Percentiles rank a stretch among this genome's conserved stretches.
These are phyloP conservation scores for Cronartium ribicola DNA, from an alignment of 1,284 basidiomycete genomes.

Conservation along the genomic window DNA sequence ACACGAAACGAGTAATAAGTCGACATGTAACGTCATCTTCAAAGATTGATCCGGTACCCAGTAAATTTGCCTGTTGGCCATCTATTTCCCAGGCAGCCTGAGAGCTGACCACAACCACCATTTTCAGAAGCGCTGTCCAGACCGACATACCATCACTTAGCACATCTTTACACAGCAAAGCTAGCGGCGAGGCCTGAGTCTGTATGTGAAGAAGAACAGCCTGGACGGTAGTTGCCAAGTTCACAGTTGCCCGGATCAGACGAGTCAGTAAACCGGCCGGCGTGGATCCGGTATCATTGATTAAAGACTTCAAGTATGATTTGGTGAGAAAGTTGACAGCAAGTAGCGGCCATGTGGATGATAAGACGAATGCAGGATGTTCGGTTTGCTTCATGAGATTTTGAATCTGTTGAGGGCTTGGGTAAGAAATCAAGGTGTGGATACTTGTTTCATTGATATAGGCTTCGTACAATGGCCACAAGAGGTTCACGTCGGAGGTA, in stretches of 20 bases:
- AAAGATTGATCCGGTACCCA: slow-evolving; percentile 17
- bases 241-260: slow-evolving; percentile 21
- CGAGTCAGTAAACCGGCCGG: background rate
- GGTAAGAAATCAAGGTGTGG: slow-evolving; percentile 23
- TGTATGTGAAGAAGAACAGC: slow-evolving; percentile 14
- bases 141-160: background rate
- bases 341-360: slow-evolving; percentile 36
- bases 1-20: slow-evolving; percentile 28
- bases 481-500: background rate
- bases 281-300: background rate
- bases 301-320: slow-evolving; percentile 9
- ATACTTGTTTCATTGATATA: slow-evolving; percentile 24
- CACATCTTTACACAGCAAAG: slow-evolving; percentile 9
- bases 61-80: background rate
- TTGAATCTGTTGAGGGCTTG: slow-evolving; percentile 26
- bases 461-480: slow-evolving; percentile 24
- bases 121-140: slow-evolving; percentile 19
- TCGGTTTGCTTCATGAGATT: slow-evolving; percentile 26
- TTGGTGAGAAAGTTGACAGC: slow-evolving; percentile 32
- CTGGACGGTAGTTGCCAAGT: slow-evolving; percentile 21
- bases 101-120: slow-evolving; percentile 23
- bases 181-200: slow-evolving; percentile 1
- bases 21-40: slow-evolving; percentile 20
- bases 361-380: slow-evolving; percentile 23
- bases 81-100: slow-evolving; percentile 8